Conservation (phyloP, 2,329 filamentous ascomycete genomes). For the Penicillium italicum region DNA sequence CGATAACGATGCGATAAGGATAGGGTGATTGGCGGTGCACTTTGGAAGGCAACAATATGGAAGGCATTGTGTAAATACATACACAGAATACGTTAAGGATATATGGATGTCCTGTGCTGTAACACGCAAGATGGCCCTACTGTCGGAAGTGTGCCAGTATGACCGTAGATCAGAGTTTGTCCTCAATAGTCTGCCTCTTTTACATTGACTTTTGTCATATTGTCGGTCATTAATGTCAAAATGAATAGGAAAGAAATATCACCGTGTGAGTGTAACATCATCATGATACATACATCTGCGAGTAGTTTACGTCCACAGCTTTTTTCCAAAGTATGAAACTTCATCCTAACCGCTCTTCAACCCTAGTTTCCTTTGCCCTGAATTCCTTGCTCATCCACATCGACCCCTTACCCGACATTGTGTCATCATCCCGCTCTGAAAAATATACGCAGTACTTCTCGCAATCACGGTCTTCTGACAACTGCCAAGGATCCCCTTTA, state of each 20-base stretch:
- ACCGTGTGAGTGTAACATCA: background rate
- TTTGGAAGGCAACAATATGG: background rate
- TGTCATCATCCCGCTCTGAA: background rate
- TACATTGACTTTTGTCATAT: no score
- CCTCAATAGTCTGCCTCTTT: background rate
- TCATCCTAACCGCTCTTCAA: background rate
- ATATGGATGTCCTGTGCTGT: background rate
- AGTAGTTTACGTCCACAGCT: background rate
- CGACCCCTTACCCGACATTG: background rate
- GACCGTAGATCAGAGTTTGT: background rate
- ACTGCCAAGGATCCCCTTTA: background rate
- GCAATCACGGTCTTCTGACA: background rate
- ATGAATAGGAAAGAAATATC: background rate
- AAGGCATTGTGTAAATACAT: background rate
- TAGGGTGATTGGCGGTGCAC: background rate
- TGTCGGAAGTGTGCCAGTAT: background rate
- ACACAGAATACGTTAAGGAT: background rate
- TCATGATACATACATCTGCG: background rate
- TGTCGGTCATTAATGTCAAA: background rate
- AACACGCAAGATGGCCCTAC: background rate
- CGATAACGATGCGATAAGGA: background rate
- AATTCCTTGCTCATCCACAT: background rate
- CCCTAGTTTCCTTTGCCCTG: background rate
- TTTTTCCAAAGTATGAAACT: background rate
- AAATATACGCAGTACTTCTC: background rate